Percentiles rank a stretch among this genome's conserved stretches.
Conservation (phyloP, 2,329 filamentous ascomycete genomes). For the Xylariaceae sp. region DNA sequence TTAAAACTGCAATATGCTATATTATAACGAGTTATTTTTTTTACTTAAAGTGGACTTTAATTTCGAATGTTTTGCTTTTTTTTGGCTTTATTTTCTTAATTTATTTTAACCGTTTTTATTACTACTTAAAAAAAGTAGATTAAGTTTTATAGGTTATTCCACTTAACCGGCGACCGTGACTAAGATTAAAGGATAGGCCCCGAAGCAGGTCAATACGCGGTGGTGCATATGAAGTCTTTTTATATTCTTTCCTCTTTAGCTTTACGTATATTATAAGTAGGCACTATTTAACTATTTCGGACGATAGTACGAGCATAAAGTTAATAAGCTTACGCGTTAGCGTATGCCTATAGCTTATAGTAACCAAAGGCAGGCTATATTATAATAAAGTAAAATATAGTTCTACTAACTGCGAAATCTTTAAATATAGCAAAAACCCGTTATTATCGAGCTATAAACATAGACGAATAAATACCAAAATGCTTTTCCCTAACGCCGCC, state of each 20-base stretch:
- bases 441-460: neutral
- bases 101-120: neutral
- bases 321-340: neutral
- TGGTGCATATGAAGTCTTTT: neutral
- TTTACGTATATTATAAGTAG: neutral
- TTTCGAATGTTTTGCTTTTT: neutral
- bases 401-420: neutral
- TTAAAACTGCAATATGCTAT: neutral
- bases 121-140: neutral
- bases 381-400: neutral
- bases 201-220: neutral
- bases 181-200: neutral
- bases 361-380: neutral
- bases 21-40: neutral
- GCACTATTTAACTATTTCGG: neutral
- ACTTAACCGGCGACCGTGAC: neutral
- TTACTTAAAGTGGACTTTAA: neutral
- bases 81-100: neutral
- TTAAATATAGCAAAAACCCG: neutral
- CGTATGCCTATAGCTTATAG: neutral
- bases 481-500: neutral
- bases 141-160: neutral
- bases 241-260: neutral
- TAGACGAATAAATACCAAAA: neutral
- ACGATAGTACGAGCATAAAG: neutral